Evolutionary conservation across 2,329 filamentous ascomycete species (phyloP).

Genomic region (Microsporum canis): DNA sequence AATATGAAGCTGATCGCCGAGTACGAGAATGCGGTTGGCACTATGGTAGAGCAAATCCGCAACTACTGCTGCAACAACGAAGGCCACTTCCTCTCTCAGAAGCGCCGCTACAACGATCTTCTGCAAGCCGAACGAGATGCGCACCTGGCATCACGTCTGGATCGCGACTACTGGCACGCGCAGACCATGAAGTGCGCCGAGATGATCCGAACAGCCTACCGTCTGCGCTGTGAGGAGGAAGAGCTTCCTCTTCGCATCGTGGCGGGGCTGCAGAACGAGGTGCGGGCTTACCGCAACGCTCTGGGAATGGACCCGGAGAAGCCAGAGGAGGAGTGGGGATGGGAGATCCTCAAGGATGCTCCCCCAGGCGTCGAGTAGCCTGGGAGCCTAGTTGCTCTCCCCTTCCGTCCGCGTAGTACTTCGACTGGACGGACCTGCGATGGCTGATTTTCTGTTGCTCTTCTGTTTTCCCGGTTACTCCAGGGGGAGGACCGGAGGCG

Average conservation of each 20-base stretch:
- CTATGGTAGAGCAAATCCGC: conserved; percentile 41
- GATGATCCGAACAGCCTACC: conserved; percentile 39
- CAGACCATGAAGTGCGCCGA: conserved; percentile 38
- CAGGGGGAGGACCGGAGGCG: not conserved
- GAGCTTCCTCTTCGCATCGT: conserved; percentile 35
- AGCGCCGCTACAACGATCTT: conserved; percentile 40
- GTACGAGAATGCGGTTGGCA: conserved; percentile 38
- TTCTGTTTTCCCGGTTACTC: not conserved
- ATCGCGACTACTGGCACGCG: conserved; percentile 40
- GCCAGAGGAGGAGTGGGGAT: conserved; percentile 40
- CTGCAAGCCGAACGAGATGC: conserved; percentile 41
- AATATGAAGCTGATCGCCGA: conserved; percentile 39
- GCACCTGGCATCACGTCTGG: conserved; percentile 38
- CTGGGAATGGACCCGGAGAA: conserved; percentile 39
- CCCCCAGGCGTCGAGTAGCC: conserved; percentile 12
- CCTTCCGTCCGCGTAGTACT: not conserved
- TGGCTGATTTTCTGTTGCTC: not conserved
- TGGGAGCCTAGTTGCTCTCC: not conserved
- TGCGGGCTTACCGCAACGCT: conserved; percentile 37
- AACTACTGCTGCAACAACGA: conserved; percentile 42
- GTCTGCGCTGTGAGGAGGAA: conserved; percentile 39
- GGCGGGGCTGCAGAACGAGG: conserved; percentile 39
- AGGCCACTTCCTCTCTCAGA: conserved; percentile 36
- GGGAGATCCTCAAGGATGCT: conserved; percentile 36
- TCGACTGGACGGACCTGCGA: not conserved